phyloP scores from a whole-genome alignment of 768 basidiomycete genomes.

The Kwoniella mangroviensis region DNA sequence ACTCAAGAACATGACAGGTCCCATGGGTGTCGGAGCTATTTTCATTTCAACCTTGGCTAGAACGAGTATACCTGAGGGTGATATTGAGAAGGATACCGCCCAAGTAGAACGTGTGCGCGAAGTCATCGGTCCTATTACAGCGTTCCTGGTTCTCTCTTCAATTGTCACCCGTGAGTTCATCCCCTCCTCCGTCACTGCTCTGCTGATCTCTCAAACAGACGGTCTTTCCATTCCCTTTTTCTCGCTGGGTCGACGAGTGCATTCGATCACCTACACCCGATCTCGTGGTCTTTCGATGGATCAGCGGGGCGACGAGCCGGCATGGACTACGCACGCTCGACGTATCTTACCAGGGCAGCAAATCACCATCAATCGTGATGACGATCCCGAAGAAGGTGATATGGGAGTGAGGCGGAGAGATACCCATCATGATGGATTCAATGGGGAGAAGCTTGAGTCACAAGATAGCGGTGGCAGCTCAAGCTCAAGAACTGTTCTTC shows the following conservation, averaged over 20 bases:
- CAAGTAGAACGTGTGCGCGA: conserved; percentile 72
- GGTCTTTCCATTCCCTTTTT: conserved; percentile 94
- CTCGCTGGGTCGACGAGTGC: conserved; percentile 88
- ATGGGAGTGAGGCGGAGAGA: conserved; percentile 58
- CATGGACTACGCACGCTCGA: conserved; percentile 80
- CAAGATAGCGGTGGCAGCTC: conserved; percentile 51
- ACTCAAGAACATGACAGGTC: conserved; percentile 23
- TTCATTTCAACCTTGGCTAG: conserved; percentile 70
- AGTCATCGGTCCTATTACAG: conserved; percentile 87
- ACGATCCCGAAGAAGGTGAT: conserved; percentile 63
- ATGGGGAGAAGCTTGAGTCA: conserved; percentile 29
- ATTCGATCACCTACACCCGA: conserved; percentile 87
- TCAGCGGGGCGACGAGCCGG: conserved; percentile 63
- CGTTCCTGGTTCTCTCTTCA: conserved; percentile 91
- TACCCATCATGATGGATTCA: conserved; percentile 2
- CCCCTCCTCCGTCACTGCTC: neutral
- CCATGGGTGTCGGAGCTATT: conserved; percentile 96
- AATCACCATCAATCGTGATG: conserved; percentile 84
- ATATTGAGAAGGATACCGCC: conserved; percentile 61
- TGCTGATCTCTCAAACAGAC: conserved; percentile 58
- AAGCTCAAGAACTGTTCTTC: conserved; percentile 32
- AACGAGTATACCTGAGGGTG: conserved; percentile 52
- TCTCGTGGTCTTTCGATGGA: conserved; percentile 70
- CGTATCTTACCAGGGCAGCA: conserved; percentile 73
- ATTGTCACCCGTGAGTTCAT: conserved; percentile 64